Conservation (phyloP, 2,329 filamentous ascomycete genomes). For the Elsinoe fawcettii region DNA sequence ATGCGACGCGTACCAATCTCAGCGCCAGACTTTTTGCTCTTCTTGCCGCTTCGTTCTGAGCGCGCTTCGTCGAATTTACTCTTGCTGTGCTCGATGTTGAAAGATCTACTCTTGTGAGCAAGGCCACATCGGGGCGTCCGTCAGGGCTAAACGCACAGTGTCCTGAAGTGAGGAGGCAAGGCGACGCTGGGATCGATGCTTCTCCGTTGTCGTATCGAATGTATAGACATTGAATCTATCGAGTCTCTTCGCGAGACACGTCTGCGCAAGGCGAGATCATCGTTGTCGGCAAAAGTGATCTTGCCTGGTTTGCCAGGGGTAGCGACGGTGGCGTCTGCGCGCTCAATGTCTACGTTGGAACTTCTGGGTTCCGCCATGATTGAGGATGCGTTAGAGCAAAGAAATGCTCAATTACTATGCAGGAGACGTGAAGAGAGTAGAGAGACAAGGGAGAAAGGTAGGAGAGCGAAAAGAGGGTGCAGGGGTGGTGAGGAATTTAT, state of each 20-base stretch:
- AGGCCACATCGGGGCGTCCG: background rate
- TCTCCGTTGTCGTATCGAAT: conserved; percentile 30
- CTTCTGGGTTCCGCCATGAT: conserved; percentile 5
- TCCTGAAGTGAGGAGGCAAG: conserved; percentile 38
- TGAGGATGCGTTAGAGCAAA: background rate
- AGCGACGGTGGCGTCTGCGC: background rate
- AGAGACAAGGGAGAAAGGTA: background rate
- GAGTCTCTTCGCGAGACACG: conserved; percentile 22
- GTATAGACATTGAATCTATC: conserved; percentile 30
- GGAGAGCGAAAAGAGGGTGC: background rate
- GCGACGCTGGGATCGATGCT: conserved; percentile 37
- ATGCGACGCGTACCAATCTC: conserved; percentile 26
- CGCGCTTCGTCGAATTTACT: conserved; percentile 21
- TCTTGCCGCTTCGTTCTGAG: conserved; percentile 22
- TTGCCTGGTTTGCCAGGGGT: conserved; percentile 16
- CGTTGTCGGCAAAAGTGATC: conserved; percentile 30
- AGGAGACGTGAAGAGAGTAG: background rate
- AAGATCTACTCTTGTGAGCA: conserved; percentile 27
- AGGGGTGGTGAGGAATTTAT: conserved; percentile 9
- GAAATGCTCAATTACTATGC: background rate
- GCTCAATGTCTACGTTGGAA: conserved; percentile 4
- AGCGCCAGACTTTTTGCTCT: conserved; percentile 29
- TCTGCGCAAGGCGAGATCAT: conserved; percentile 26
- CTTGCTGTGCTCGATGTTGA: conserved; percentile 34
- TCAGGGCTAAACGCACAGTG: conserved; percentile 24